Evolutionary conservation across 805 yeast genomes (phyloP), one percentile per base, ranked within the genome.

Genomic region (Myxozyma kluyveri): DNA sequence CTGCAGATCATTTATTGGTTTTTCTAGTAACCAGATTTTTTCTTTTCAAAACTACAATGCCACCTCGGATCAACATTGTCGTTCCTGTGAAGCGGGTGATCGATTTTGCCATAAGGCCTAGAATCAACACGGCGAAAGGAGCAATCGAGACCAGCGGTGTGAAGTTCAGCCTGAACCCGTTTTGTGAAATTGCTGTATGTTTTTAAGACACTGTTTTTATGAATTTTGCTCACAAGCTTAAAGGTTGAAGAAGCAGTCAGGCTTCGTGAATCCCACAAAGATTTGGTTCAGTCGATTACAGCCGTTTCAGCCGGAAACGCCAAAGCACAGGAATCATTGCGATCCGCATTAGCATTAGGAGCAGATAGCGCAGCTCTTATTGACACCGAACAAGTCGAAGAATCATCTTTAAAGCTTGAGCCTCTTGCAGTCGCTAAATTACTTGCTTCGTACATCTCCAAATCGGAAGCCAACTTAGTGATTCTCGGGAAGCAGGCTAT

Each of bases 71-170:
- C 44, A 65, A 73, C 55, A 87, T 93, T 57, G 74, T 93, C 33
- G 97, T 93, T 10, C 99, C 99, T 12, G 90, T 93, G 43, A 93
- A 93, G 72, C 78, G 98, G 59, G 97, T 90, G 47, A 84, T 93
- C 64, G 99, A 93, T 71, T 86, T 86, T 50, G 96, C 96, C 14
- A 78, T 90, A 63, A 86, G 86, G 71, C 99, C 99, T 42, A 79
- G 97, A 64, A 84, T 91, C 70, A 89, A 89, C 75, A 83, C 87
- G 69, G 74, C 95, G 12, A 82, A 81, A 44, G 84, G 88, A 9
- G 96, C 93, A 4, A 82, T 86, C 45, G 96, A 89, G 62, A 81
- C 91, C 49, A 80, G 85, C 58, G 97, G 96, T 52, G 87, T 88
- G 61, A 91, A 91, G 72, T 89, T 84, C 75, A 80, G 88, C 65